Percentiles rank a stretch among this genome's conserved stretches.
Evolutionary conservation across 331 rosid genomes (phyloP).

Genomic region (Erythrophleum ivorense): DNA sequence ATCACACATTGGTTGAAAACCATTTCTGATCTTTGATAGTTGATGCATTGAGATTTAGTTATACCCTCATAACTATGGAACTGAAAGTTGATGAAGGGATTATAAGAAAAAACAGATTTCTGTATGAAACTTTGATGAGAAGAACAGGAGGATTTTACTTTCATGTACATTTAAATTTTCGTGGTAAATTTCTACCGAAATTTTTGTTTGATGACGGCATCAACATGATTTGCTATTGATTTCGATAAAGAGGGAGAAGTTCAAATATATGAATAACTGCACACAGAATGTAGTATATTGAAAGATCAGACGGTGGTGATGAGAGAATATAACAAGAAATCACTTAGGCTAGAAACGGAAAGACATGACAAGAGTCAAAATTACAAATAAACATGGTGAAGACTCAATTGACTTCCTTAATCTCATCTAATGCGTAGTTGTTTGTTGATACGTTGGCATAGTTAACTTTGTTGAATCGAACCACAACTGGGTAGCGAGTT

Average conservation of each 20-base stretch:
- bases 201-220: not conserved
- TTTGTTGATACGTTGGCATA: constrained; percentile 89
- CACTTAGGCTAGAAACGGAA: constrained; percentile 46
- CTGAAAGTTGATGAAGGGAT: constrained; percentile 3
- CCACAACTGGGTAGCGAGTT: constrained; percentile 89
- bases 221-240: not conserved
- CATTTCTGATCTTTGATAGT: too few species aligned
- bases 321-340: constrained; percentile 49
- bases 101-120: constrained; percentile 6
- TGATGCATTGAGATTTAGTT: constrained; percentile 1
- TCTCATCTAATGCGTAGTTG: constrained; percentile 92
- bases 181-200: not conserved
- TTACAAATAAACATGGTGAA: constrained; percentile 34
- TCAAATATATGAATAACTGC: constrained; percentile 35
- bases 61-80: constrained; percentile 3
- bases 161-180: constrained; percentile 18
- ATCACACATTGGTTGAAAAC: too few species aligned
- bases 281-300: constrained; percentile 42
- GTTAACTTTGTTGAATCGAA: constrained; percentile 82
- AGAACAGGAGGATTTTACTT: not conserved
- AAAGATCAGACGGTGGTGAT: constrained; percentile 25
- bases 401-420: constrained; percentile 66
- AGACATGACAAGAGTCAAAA: constrained; percentile 47
- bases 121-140: not conserved
- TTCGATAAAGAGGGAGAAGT: not conserved